Base-by-base conservation (phyloP, 345 rosid species). In the Ceriops decandra region DNA sequence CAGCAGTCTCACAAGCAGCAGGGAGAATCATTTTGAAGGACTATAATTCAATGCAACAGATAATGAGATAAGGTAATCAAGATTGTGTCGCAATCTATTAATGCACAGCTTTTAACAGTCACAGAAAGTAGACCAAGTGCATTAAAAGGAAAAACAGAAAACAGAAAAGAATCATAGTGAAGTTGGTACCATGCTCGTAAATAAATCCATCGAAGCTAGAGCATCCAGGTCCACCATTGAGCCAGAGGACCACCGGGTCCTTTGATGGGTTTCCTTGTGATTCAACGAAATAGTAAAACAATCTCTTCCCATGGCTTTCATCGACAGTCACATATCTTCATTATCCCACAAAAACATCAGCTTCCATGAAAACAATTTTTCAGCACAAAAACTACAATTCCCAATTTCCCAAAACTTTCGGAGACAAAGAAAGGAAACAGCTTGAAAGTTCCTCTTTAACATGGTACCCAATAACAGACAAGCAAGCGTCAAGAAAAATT, bases 201-300 rank as follows among this genome's bases (percentile, higher is more conserved):
- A 93, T 77, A 70, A 93, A 90, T 9, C 90, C 98, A 69, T 93
- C 97, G 71, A 89, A 87, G 88, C 98, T 93, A 42, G 98, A 93
- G 82, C 98, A 93, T 49, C 93, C 98, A 7, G 97, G 97, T 68
- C 98, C 98, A 64, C 98, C 97, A 72, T 90, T 93, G 57, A 93
- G 92, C 98, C 98, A 93, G 59, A 90, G 83, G 63, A 90, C 96
- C 66, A 93, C 85, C 5, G 96, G 96, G 82, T 89, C 97, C 66
- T 60, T 21, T 2, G 88, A 66, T 11, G 96, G 87, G 57, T 86
- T 82, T 78, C 90, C 69, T 80, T 93, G 87, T 5, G 97, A 93
- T 76, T 76, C 87, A 70, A 86, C 91, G 7, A 93, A 83, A 72
- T 93, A 93, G 80, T 93, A 93, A 76, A 82, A 93, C 49, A 91